Evolutionary conservation across 192 early-diverging fungal species (phyloP).

Genomic region (Spizellomyces punctatus): DNA sequence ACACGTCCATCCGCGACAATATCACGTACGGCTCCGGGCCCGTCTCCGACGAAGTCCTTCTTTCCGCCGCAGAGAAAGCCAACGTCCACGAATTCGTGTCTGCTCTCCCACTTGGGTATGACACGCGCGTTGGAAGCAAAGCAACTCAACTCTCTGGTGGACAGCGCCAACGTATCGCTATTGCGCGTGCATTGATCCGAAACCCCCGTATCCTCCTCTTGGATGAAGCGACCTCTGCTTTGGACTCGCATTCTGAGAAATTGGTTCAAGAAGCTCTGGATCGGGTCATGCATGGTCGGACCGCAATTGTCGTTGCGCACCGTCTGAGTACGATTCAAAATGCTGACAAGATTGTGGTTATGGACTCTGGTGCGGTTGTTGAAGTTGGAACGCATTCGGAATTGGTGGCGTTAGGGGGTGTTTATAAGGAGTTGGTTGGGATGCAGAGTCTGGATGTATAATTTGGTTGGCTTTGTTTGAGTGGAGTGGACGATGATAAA

Average conservation of each 20-base stretch:
- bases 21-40: slow-evolving; percentile 63
- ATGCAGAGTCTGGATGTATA: slow-evolving; percentile 44
- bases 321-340: slow-evolving; percentile 82
- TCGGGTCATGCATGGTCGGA: slow-evolving; percentile 69
- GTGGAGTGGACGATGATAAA: too few species aligned
- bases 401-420: slow-evolving; percentile 42
- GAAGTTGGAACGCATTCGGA: slow-evolving; percentile 69
- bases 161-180: slow-evolving; percentile 95
- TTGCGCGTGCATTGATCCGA: slow-evolving; percentile 84
- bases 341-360: slow-evolving; percentile 81
- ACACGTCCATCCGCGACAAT: slow-evolving; percentile 75
- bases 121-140: slow-evolving; percentile 82
- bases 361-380: slow-evolving; percentile 55
- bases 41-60: slow-evolving; percentile 43
- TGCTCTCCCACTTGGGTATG: slow-evolving; percentile 80
- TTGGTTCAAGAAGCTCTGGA: slow-evolving; percentile 80
- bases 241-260: slow-evolving; percentile 65
- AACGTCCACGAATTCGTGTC: slow-evolving; percentile 84
- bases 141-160: slow-evolving; percentile 75
- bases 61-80: slow-evolving; percentile 54
- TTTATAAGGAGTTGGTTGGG: slow-evolving; percentile 55
- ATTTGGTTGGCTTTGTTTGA: slow-evolving; percentile 40
- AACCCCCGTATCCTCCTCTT: slow-evolving; percentile 82
- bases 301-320: slow-evolving; percentile 86
- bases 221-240: slow-evolving; percentile 88